Conservation (phyloP, 139 green algal species). For the Chlamydomonas applanata region DNA sequence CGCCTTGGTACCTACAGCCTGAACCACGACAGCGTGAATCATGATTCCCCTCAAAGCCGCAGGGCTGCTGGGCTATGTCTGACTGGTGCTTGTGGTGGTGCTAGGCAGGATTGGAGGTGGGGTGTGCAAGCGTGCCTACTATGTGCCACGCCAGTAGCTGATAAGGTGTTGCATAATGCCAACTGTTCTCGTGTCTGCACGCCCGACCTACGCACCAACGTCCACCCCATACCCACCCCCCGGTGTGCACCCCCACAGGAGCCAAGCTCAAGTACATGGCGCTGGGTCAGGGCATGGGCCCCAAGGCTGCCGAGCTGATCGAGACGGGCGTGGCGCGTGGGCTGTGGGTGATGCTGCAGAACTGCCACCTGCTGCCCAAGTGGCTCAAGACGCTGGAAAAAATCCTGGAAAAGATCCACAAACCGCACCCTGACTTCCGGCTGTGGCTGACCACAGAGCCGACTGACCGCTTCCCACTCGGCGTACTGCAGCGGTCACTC, state of each 20-base stretch:
- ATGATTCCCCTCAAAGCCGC: too few relatives aligned
- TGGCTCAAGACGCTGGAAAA: slow-evolving; percentile 89
- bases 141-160: too few relatives aligned
- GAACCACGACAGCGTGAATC: too few relatives aligned
- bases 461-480: slow-evolving; percentile 77
- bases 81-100: too few relatives aligned
- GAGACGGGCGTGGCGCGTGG: slow-evolving; percentile 67
- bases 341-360: slow-evolving; percentile 88
- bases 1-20: too few relatives aligned
- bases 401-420: slow-evolving; percentile 71
- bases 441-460: slow-evolving; percentile 86
- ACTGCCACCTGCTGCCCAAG: slow-evolving; percentile 83
- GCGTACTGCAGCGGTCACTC: slow-evolving; percentile 76
- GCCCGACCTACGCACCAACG: too few relatives aligned
- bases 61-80: too few relatives aligned
- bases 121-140: too few relatives aligned
- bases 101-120: too few relatives aligned
- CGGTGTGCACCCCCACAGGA: slow-evolving; percentile 30
- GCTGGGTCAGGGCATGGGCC: slow-evolving; percentile 88
- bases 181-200: too few relatives aligned
- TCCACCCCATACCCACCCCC: slow-evolving; percentile 38
- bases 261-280: slow-evolving; percentile 92
- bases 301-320: slow-evolving; percentile 79
- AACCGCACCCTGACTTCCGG: slow-evolving; percentile 81
- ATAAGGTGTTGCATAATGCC: too few relatives aligned